Evolutionary conservation across 1,284 basidiomycete genomes (phyloP).

Genomic region (Ganoderma leucocontextum): DNA sequence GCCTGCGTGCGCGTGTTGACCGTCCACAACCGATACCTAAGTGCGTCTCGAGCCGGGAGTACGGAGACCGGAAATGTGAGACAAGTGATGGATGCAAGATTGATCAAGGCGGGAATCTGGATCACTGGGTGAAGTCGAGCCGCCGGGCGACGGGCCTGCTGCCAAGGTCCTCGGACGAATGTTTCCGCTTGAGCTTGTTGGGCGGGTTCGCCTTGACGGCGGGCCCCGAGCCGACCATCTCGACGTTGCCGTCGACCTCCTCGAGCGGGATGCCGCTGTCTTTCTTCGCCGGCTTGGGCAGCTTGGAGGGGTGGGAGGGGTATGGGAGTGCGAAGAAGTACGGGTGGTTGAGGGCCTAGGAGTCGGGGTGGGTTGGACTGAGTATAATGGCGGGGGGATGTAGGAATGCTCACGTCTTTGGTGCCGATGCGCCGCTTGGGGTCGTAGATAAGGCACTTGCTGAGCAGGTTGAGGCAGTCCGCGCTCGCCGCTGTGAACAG

Average conservation of each 20-base stretch:
- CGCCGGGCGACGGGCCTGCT: conserved; percentile 54
- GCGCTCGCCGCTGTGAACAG: conserved; percentile 92
- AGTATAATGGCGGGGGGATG: neutral
- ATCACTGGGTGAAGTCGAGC: conserved; percentile 51
- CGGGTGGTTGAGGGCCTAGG: conserved; percentile 75
- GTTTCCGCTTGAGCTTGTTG: conserved; percentile 60
- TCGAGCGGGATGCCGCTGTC: conserved; percentile 65
- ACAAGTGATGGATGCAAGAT: neutral
- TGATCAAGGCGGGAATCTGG: neutral
- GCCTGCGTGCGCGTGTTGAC: neutral
- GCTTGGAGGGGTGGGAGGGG: conserved; percentile 82
- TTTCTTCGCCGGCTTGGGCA: conserved; percentile 76
- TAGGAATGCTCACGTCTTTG: conserved; percentile 64
- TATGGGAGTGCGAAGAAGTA: conserved; percentile 84
- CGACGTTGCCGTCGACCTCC: conserved; percentile 78
- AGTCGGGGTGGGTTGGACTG: neutral
- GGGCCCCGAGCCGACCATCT: conserved; percentile 46
- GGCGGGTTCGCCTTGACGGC: conserved; percentile 48
- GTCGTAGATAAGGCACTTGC: conserved; percentile 85
- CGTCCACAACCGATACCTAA: neutral
- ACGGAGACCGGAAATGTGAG: neutral
- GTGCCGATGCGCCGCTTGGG: conserved; percentile 86
- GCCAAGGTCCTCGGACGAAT: conserved; percentile 48
- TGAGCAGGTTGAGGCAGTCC: conserved; percentile 88
- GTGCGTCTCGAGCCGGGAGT: neutral